Percentiles rank a stretch among this genome's conserved stretches.
Evolutionary conservation across 495 filamentous ascomycete genomes (phyloP).

Genomic region (Daldinia caldariorum): DNA sequence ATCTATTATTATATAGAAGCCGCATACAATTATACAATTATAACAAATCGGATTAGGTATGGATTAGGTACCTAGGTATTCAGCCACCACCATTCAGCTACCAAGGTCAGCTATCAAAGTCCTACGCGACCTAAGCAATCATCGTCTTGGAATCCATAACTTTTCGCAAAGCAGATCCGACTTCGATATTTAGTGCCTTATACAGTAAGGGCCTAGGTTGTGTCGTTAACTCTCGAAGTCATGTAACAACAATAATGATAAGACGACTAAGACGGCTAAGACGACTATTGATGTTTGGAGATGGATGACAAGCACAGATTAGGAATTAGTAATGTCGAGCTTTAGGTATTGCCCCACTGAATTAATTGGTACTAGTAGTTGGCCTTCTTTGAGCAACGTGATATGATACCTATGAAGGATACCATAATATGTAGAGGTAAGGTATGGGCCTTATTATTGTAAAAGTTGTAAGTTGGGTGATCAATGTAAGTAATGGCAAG

Average conservation of each 20-base stretch:
- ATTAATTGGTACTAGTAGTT: slow-evolving; percentile 16
- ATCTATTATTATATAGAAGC: not conserved
- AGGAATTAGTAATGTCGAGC: slow-evolving; percentile 12
- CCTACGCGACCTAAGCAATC: slow-evolving; percentile 1
- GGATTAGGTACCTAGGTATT: not conserved
- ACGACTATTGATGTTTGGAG: not conserved
- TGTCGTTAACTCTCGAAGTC: not conserved
- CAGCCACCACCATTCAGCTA: slow-evolving; percentile 4
- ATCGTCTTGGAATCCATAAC: not conserved
- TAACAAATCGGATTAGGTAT: slow-evolving; percentile 1
- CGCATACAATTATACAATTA: too few relatives aligned
- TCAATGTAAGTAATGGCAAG: too few relatives aligned
- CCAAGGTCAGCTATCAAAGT: not conserved
- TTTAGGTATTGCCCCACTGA: slow-evolving; percentile 18
- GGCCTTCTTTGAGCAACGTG: not conserved
- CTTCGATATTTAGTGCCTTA: not conserved
- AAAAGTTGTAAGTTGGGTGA: too few relatives aligned
- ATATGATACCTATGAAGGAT: too few relatives aligned
- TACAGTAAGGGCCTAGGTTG: not conserved
- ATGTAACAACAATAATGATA: not conserved
- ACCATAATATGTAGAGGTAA: too few relatives aligned
- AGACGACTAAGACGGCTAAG: slow-evolving; percentile 3
- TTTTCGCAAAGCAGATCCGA: not conserved
- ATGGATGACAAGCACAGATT: slow-evolving; percentile 15
- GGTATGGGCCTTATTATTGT: too few relatives aligned